phyloP scores from a whole-genome alignment of 768 basidiomycete genomes.

The Austroboletus festivus region DNA sequence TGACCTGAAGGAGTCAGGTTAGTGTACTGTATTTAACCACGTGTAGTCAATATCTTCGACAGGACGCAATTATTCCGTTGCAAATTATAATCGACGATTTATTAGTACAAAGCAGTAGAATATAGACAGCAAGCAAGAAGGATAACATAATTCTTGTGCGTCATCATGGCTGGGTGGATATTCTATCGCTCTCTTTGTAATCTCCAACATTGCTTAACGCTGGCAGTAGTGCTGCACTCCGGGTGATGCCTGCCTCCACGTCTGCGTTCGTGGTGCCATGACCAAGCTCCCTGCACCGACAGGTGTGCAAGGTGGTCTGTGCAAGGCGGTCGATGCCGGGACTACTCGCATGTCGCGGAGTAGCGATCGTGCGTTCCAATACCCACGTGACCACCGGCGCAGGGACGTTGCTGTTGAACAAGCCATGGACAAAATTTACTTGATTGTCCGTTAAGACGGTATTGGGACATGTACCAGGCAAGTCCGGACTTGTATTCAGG shows the following conservation, averaged over 20 bases:
- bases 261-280: neutral
- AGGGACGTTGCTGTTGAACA: slow-evolving; percentile 27
- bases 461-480: neutral
- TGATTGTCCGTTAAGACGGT: slow-evolving; percentile 19
- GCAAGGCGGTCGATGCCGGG: neutral
- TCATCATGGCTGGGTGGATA: slow-evolving; percentile 21
- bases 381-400: slow-evolving; percentile 25
- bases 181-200: slow-evolving; percentile 26
- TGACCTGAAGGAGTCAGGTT: too few relatives aligned
- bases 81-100: too few relatives aligned
- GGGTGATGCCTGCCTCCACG: neutral
- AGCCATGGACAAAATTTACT: slow-evolving; percentile 23
- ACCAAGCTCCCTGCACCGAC: neutral
- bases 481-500: neutral
- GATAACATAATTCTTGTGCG: neutral
- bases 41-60: too few relatives aligned
- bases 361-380: slow-evolving; percentile 26
- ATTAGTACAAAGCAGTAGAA: neutral
- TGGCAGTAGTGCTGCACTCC: slow-evolving; percentile 34
- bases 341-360: slow-evolving; percentile 14
- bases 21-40: too few relatives aligned
- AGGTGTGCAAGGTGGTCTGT: slow-evolving; percentile 8
- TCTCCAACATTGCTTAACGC: slow-evolving; percentile 37
- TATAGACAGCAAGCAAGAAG: too few relatives aligned
- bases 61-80: too few relatives aligned